phyloP scores from a whole-genome alignment of 1,139 yeast genomes.

The Suhomyces panamericanus region DNA sequence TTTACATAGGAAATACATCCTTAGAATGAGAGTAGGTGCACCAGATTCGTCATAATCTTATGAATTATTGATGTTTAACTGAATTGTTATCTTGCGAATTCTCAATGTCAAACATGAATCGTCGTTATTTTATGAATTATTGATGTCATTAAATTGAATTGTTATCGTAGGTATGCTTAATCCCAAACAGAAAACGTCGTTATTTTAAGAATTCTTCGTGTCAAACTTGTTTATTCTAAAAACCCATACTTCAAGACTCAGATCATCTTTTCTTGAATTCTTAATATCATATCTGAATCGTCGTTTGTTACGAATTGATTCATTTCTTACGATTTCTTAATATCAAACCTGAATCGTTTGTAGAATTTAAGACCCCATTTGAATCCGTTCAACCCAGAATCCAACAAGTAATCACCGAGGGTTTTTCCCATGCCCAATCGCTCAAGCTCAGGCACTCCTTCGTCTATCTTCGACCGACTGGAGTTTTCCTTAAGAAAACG shows the following conservation, averaged over 20 bases:
- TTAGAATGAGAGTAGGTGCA: background rate
- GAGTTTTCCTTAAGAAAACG: background rate
- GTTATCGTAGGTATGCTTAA: too few relatives aligned
- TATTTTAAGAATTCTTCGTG: too few relatives aligned
- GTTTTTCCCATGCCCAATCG: slow-evolving; percentile 33
- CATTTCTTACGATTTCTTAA: background rate
- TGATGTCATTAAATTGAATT: too few relatives aligned
- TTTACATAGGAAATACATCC: slow-evolving; percentile 1
- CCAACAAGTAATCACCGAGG: slow-evolving; percentile 34
- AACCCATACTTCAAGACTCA: too few relatives aligned
- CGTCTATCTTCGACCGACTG: background rate
- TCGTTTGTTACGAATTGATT: too few relatives aligned
- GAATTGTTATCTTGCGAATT: too few relatives aligned
- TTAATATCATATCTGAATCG: too few relatives aligned
- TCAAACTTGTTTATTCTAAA: too few relatives aligned
- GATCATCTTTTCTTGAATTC: too few relatives aligned
- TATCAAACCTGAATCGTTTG: slow-evolving; percentile 25
- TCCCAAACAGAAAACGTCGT: too few relatives aligned
- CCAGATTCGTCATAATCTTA: background rate
- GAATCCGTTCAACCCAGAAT: slow-evolving; percentile 23
- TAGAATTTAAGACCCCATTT: slow-evolving; percentile 35
- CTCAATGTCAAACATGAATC: too few relatives aligned
- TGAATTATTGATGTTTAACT: background rate
- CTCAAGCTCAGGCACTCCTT: slow-evolving; percentile 28
- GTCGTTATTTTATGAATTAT: too few relatives aligned